Conservation (phyloP, 2,329 filamentous ascomycete genomes). For the Penicillium sp. region DNA sequence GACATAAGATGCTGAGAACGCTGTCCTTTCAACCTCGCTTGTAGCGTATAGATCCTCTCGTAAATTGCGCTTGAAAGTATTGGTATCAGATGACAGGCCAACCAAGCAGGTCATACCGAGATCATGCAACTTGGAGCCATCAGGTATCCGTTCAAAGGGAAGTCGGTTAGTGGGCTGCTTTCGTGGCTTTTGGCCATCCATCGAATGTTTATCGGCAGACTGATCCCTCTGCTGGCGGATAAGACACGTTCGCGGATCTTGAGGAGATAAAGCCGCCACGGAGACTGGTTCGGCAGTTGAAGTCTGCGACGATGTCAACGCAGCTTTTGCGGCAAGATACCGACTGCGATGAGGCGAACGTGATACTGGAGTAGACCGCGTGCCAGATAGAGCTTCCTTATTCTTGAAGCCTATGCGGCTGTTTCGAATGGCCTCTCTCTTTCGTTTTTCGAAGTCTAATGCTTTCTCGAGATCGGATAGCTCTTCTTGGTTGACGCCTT, state of each 20-base stretch:
- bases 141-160: constrained; percentile 22
- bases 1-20: constrained; percentile 7
- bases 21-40: not conserved
- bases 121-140: constrained; percentile 15
- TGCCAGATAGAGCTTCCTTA: not conserved
- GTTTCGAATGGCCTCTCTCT: constrained; percentile 22
- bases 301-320: constrained; percentile 7
- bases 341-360: constrained; percentile 17
- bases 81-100: not conserved
- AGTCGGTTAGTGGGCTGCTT: constrained; percentile 10
- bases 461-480: constrained; percentile 18
- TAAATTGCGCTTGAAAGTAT: not conserved
- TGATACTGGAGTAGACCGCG: not conserved
- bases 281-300: constrained; percentile 6
- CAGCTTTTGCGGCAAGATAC: constrained; percentile 21
- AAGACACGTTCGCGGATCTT: constrained; percentile 21
- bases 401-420: not conserved
- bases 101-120: not conserved
- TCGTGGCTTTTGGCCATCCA: not conserved
- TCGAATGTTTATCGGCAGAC: not conserved
- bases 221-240: constrained; percentile 3
- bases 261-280: not conserved
- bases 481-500: constrained; percentile 2
- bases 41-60: constrained; percentile 3
- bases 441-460: constrained; percentile 24